A percentile compares a stretch with the other conserved stretches of the same genome.
Conservation (phyloP, 257 asterid species). For the Nicotiana undulata region DNA sequence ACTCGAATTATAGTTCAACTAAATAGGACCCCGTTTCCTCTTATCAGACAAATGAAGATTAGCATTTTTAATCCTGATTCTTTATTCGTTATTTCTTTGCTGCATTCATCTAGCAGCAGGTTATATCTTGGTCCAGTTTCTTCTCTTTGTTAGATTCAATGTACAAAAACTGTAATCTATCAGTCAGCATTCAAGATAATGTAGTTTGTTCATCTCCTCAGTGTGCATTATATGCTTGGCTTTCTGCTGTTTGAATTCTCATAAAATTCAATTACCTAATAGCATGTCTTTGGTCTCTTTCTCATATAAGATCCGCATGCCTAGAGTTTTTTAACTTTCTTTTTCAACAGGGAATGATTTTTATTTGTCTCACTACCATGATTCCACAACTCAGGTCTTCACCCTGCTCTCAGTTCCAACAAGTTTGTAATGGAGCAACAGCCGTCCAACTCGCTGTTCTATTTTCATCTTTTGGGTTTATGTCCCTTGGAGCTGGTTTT, state of each 20-base stretch:
- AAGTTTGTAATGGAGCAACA: constrained; percentile 3
- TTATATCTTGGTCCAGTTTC: no score
- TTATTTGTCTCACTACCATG: constrained; percentile 18
- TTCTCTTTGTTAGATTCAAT: no score
- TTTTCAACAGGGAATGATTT: constrained; percentile 7
- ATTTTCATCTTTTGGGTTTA: constrained; percentile 3
- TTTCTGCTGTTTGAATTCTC: neutral
- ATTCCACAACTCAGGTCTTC: constrained; percentile 6
- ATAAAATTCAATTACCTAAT: neutral
- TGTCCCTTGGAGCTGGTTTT: constrained; percentile 14
- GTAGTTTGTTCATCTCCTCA: neutral
- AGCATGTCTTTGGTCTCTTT: neutral
- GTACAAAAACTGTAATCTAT: no score
- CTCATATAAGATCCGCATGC: neutral
- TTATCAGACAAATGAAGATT: no score
- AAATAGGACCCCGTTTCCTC: no score
- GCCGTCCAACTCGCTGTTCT: neutral
- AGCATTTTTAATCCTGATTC: no score
- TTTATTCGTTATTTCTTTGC: no score
- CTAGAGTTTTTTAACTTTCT: neutral
- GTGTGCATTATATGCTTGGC: neutral
- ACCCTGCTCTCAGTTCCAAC: constrained; percentile 3
- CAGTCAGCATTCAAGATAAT: neutral
- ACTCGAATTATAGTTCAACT: no score
- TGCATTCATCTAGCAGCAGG: no score